Percentiles rank a stretch among this genome's conserved stretches.
Conservation (phyloP, 306 rosid genomes). For the Inga laurina region DNA sequence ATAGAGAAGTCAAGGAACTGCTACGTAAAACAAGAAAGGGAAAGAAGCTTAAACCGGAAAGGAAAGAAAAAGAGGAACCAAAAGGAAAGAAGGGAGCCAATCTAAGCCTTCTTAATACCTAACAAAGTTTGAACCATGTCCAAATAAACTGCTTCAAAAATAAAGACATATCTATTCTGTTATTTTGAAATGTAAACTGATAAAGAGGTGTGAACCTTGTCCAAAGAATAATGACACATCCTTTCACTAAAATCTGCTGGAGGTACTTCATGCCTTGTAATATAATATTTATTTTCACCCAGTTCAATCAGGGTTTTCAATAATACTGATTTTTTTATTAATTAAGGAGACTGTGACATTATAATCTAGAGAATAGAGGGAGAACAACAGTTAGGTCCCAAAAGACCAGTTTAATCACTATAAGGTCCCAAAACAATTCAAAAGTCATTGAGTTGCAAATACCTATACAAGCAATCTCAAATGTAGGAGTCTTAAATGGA, state of each 20-base stretch:
- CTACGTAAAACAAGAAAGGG: not conserved
- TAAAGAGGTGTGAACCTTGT: not conserved
- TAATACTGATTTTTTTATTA: not conserved
- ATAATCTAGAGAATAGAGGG: not conserved
- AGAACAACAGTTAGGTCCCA: not conserved
- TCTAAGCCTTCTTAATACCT: not conserved
- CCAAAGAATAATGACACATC: not conserved
- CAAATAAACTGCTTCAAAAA: not conserved
- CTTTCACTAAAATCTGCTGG: not conserved
- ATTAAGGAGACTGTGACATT: not conserved
- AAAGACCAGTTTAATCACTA: no score
- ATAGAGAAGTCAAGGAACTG: conserved; percentile 19
- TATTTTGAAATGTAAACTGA: not conserved
- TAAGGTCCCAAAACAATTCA: no score
- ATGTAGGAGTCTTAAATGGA: not conserved
- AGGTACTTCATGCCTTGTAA: not conserved
- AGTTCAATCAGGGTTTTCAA: not conserved
- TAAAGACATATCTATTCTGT: not conserved
- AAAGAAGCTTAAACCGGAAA: not conserved
- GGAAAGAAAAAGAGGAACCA: not conserved
- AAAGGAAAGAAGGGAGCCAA: not conserved
- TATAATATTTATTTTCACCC: not conserved
- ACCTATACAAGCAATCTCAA: no score
- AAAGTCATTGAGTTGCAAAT: no score
- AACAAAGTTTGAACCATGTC: not conserved